Conservation (phyloP, 176 grass and related monocot species). For the Oryza brachyantha region DNA sequence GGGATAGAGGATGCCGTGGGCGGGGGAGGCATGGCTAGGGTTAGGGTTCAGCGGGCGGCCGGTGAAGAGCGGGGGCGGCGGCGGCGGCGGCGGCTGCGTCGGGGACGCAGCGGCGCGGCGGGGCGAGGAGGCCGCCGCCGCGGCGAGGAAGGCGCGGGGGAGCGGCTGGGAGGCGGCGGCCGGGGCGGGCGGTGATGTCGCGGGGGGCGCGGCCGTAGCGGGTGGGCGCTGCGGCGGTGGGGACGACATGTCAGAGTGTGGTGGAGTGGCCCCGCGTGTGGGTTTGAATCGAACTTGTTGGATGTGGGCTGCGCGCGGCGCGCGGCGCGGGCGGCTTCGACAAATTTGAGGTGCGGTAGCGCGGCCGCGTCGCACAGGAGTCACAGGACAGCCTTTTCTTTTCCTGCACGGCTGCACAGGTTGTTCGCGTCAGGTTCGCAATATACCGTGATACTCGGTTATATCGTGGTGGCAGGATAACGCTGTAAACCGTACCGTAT, state of each 20-base stretch:
- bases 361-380: too few relatives aligned
- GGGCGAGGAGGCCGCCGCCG: constrained; percentile 18
- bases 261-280: not conserved
- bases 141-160: constrained; percentile 40
- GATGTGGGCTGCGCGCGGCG: not conserved
- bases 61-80: constrained; percentile 37
- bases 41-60: constrained; percentile 43
- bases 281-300: constrained; percentile 10
- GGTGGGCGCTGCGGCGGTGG: constrained; percentile 20
- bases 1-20: constrained; percentile 40
- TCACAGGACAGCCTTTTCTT: too few relatives aligned
- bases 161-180: constrained; percentile 25
- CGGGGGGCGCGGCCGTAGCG: not conserved
- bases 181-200: constrained; percentile 13
- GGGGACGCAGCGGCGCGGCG: not conserved
- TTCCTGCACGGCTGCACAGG: too few relatives aligned
- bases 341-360: not conserved
- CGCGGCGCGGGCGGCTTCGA: not conserved
- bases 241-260: constrained; percentile 35
- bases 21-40: constrained; percentile 20
- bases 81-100: not conserved
- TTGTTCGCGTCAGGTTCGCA: too few relatives aligned
- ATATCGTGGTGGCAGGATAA: too few relatives aligned
- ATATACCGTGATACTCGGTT: too few relatives aligned
- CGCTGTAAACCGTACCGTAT: too few relatives aligned